Percentiles rank a stretch among this genome's conserved stretches.
Conservation (phyloP, 1,284 basidiomycete species). For the Cutaneotrichosporon cyanovorans region DNA sequence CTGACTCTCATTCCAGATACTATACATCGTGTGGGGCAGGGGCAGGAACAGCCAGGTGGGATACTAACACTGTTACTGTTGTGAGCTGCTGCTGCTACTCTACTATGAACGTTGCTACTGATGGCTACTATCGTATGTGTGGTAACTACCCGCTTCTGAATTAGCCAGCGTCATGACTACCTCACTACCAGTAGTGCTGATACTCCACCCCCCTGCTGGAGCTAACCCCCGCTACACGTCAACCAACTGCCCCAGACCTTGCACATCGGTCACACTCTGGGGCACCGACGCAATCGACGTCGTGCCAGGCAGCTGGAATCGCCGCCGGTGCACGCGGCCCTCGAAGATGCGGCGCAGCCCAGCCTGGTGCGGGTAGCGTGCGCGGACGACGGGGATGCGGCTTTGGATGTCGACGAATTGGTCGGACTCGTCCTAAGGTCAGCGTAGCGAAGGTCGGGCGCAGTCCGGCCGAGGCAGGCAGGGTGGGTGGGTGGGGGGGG, state of each 20-base stretch:
- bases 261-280: background rate
- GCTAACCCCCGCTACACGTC: background rate
- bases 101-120: too few relatives aligned
- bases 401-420: slow-evolving; percentile 40
- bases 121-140: too few relatives aligned
- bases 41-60: too few relatives aligned
- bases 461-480: too few relatives aligned
- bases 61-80: too few relatives aligned
- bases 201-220: background rate
- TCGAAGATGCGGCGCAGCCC: slow-evolving; percentile 36
- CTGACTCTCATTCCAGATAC: too few relatives aligned
- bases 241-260: background rate
- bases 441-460: background rate
- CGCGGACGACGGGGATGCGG: slow-evolving; percentile 14
- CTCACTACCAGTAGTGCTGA: too few relatives aligned
- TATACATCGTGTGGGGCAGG: too few relatives aligned
- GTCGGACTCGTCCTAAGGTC: slow-evolving; percentile 39
- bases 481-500: too few relatives aligned
- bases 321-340: slow-evolving; percentile 17
- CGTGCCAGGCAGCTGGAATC: background rate
- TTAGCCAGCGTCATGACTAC: too few relatives aligned
- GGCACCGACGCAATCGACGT: background rate
- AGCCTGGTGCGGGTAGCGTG: slow-evolving; percentile 3
- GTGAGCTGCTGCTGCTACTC: too few relatives aligned
- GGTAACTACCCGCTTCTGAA: too few relatives aligned